These are phyloP conservation scores for Clitopilus passeckerianus DNA, from an alignment of 768 basidiomycete species.

Conservation along the genomic window DNA sequence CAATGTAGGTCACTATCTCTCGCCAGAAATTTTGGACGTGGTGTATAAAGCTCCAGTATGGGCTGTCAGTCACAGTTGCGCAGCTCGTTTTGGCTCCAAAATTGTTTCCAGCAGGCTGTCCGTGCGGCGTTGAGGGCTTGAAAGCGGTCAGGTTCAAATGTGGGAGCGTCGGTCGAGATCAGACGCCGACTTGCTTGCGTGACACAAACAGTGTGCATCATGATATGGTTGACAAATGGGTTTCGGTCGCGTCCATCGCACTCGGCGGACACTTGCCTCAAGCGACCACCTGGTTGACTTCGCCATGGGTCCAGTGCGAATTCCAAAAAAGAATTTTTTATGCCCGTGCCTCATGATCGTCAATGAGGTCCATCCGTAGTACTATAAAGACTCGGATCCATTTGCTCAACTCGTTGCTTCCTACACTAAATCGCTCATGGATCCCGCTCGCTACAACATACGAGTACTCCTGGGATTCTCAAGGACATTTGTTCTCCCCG, in stretches of 20 bases:
- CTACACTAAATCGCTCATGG: constrained; percentile 19
- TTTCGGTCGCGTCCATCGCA: neutral
- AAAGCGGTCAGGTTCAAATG: neutral
- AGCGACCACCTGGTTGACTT: neutral
- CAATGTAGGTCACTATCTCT: neutral
- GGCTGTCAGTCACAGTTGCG: neutral
- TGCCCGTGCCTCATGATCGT: constrained; percentile 1
- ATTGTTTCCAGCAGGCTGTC: neutral
- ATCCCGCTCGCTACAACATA: constrained; percentile 41
- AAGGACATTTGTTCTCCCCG: constrained; percentile 35
- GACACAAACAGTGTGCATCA: neutral
- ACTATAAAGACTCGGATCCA: constrained; percentile 4
- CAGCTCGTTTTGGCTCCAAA: neutral
- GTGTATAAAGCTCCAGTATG: neutral
- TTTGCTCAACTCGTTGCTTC: neutral
- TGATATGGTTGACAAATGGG: neutral
- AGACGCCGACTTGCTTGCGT: neutral
- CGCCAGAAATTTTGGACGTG: neutral
- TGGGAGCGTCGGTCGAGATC: neutral
- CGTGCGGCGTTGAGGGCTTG: neutral
- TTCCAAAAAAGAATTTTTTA: constrained; percentile 5
- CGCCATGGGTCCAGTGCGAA: constrained; percentile 1
- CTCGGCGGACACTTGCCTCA: neutral
- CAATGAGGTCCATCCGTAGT: neutral
- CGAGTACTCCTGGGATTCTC: constrained; percentile 45